A percentile compares a stretch with the other conserved stretches of the same genome.
Evolutionary conservation across 2,329 filamentous ascomycete species (phyloP).

Genomic region (Xylogone sp.): DNA sequence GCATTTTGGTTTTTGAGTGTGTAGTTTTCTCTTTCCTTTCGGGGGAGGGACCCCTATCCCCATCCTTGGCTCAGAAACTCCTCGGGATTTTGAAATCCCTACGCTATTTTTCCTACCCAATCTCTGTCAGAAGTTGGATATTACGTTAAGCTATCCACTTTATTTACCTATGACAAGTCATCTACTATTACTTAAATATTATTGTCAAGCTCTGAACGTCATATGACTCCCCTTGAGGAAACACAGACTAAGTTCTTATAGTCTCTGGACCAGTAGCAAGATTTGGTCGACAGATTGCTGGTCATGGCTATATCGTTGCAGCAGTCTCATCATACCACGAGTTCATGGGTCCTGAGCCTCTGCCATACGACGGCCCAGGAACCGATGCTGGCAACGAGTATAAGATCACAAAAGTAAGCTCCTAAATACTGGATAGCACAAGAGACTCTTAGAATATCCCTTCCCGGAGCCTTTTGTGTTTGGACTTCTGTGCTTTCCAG

Average conservation of each 20-base stretch:
- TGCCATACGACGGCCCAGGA: constrained; percentile 82
- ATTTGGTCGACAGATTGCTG: constrained; percentile 87
- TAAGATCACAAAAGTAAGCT: constrained; percentile 71
- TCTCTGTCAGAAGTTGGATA: not conserved
- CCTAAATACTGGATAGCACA: not conserved
- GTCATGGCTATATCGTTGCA: constrained; percentile 89
- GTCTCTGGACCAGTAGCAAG: constrained; percentile 87
- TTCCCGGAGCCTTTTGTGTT: too few relatives aligned
- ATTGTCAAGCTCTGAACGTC: not conserved
- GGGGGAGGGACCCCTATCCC: constrained; percentile 2
- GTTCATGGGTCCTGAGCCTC: constrained; percentile 78
- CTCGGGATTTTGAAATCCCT: too few relatives aligned
- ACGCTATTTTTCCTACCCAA: not conserved
- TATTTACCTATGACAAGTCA: too few relatives aligned
- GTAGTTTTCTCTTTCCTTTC: too few relatives aligned
- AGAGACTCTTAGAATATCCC: too few relatives aligned
- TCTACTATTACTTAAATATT: too few relatives aligned
- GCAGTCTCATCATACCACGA: constrained; percentile 91
- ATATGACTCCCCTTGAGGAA: not conserved
- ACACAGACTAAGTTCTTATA: constrained; percentile 30
- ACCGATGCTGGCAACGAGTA: constrained; percentile 84
- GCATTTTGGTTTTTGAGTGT: too few relatives aligned
- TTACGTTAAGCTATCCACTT: too few relatives aligned
- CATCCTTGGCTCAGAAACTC: constrained; percentile 5
- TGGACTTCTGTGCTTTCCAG: too few relatives aligned